Base-by-base conservation (phyloP, 805 yeast species). In the Hemisphaericaspora nanyangensis region DNA sequence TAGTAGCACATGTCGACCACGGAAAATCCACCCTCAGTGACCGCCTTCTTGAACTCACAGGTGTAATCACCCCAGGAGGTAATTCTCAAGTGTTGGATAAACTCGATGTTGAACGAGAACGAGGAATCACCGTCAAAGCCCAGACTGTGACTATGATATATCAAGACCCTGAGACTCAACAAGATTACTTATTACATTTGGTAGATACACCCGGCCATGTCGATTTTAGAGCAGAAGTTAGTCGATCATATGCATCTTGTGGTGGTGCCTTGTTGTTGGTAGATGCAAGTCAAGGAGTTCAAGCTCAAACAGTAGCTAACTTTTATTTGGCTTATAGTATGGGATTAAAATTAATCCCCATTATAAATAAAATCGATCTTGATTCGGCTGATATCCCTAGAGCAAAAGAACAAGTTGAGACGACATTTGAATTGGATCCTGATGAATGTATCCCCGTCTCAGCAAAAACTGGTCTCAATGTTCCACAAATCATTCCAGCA, bases 121-220 rank as follows among this genome's bases (percentile, higher is more conserved):
- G 99, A 52, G 99, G 99, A 2, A 91, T 91, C 52, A 91, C 99
- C 0, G 93, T 91, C 39, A 91, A 91, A 60, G 98, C 98, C 0
- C 98, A 93, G 56, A 93, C 98, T 0, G 91, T 96, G 52, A 76
- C 96, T 0, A 93, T 91, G 97, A 72, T 93, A 43, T 89, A 89
- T 58, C 71, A 72, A 26, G 65, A 68, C 38, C 65, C 67, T 1
- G 70, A 79, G 47, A 68, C 77, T 7, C 77, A 79, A 2, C 67
- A 77, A 50, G 96, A 91, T 50, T 93, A 87, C 56, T 61, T 93
- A 39, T 65, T 91, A 33, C 96, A 91, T 66, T 67, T 91, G 32
- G 96, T 93, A 32, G 99, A 91, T 60, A 91, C 98, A 0, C 99
- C 99, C 0, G 99, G 99, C 0, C 99, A 91, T 58, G 98, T 93